Evolutionary conservation across 2,329 filamentous ascomycete species (phyloP), one percentile per base, ranked within the genome.

Genomic region (Aurifilum marmelostoma): DNA sequence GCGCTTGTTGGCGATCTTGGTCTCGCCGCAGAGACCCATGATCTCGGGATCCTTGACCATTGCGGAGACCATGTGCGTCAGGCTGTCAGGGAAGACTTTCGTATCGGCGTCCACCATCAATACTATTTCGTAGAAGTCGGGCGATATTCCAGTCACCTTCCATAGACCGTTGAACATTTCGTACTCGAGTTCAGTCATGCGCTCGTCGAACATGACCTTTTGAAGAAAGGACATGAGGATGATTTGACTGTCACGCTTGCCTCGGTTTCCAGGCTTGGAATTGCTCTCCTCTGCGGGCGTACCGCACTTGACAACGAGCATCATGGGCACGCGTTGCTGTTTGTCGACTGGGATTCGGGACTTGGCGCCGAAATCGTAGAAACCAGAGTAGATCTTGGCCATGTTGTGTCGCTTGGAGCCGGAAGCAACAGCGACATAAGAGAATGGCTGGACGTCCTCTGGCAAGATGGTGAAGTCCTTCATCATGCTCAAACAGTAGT

Each of bases 161-260:
- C 95, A 99, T 72, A 99, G 86, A 66, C 96, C 96, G 78, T 98
- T 99, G 85, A 99, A 99, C 92, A 99, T 98, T 78, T 99, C 96
- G 77, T 94, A 99, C 80, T 99, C 96, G 65, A 99, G 90, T 80
- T 99, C 95, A 24, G 97, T 99, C 96, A 99, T 99, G 71, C 96
- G 92, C 82, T 99, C 97, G 79, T 99, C 96, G 76, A 99, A 99
- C 96, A 99, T 99, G 77, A 99, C 96, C 83, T 99, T 99, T 79
- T 99, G 96, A 74, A 99, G 83, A 86, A 99, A 99, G 6, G 94
- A 97, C 96, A 99, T 99, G 73, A 99, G 87, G 75, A 99, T 96
- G 77, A 99, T 97, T 80, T 99, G 96, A 83, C 93, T 97, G 85
- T 99, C 96, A 78, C 96, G 93, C 86, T 99, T 99, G 81, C 96